These are phyloP conservation scores for Torulaspora indica DNA, from an alignment of 805 yeast genomes.

Conservation along the genomic window DNA sequence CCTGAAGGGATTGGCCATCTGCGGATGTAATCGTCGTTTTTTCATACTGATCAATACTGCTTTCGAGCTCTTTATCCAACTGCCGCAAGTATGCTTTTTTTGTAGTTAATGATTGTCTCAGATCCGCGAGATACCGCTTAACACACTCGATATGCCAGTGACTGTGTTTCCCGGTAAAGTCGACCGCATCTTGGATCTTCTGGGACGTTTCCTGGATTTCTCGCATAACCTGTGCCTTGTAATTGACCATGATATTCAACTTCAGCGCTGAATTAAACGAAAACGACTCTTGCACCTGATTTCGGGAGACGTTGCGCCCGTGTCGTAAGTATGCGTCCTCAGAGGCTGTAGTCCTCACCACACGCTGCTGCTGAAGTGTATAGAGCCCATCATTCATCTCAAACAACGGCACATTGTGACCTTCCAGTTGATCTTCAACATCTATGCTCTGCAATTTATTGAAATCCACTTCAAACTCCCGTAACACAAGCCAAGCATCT, in stretches of 20 bases:
- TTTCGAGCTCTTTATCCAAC: neutral
- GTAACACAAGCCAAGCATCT: slow-evolving; percentile 19
- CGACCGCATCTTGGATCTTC: slow-evolving; percentile 13
- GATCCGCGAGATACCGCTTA: slow-evolving; percentile 9
- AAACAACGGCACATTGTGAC: slow-evolving; percentile 23
- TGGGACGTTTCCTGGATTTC: slow-evolving; percentile 20
- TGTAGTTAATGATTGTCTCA: slow-evolving; percentile 5
- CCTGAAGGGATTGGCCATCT: slow-evolving; percentile 14
- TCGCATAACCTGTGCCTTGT: slow-evolving; percentile 20
- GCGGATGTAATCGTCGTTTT: neutral
- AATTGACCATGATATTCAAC: slow-evolving; percentile 30
- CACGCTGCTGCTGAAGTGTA: slow-evolving; percentile 9
- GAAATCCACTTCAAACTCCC: slow-evolving; percentile 18
- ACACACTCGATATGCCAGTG: slow-evolving; percentile 8
- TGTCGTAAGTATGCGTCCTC: neutral
- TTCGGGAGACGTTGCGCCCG: slow-evolving; percentile 4
- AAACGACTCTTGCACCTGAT: slow-evolving; percentile 21
- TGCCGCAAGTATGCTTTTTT: slow-evolving; percentile 4
- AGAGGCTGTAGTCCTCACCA: neutral
- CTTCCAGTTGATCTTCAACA: slow-evolving; percentile 10
- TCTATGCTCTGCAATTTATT: slow-evolving; percentile 16
- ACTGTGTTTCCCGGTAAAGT: neutral
- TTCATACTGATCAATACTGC: no score
- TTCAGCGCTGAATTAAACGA: slow-evolving; percentile 29
- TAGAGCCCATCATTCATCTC: slow-evolving; percentile 28